phyloP scores from a whole-genome alignment of 495 filamentous ascomycete genomes.

The Tetracladium setigerum region DNA sequence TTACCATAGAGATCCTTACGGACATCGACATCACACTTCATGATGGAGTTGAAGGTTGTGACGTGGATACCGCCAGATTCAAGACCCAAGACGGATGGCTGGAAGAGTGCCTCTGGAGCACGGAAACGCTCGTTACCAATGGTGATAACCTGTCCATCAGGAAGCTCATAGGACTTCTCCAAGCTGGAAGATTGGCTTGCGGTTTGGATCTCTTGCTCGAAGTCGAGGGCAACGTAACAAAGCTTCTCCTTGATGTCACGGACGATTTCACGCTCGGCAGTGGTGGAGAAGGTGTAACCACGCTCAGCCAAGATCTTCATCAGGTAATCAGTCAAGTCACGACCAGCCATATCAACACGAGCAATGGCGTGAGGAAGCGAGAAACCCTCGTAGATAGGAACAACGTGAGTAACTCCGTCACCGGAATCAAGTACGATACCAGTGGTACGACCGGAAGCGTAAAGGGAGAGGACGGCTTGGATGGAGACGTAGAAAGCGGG shows the following conservation, averaged over 20 bases:
- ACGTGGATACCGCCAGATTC: slow-evolving; percentile 99
- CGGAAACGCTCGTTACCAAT: slow-evolving; percentile 99
- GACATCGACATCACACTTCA: slow-evolving; percentile 99
- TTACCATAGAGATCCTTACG: slow-evolving; percentile 99
- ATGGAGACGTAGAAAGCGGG: slow-evolving; percentile 99
- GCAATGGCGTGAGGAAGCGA: slow-evolving; percentile 98
- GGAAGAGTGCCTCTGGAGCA: slow-evolving; percentile 98
- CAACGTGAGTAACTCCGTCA: slow-evolving; percentile 99
- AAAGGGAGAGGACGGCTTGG: slow-evolving; percentile 97
- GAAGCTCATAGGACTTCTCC: slow-evolving; percentile 99
- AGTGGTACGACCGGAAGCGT: slow-evolving; percentile 99
- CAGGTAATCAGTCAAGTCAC: slow-evolving; percentile 98
- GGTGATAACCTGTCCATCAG: slow-evolving; percentile 99
- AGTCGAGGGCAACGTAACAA: slow-evolving; percentile 98
- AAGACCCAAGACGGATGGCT: slow-evolving; percentile 95
- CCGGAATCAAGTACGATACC: slow-evolving; percentile 99
- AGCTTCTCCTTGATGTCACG: slow-evolving; percentile 99
- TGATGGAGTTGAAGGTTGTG: slow-evolving; percentile 99
- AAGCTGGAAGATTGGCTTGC: slow-evolving; percentile 91
- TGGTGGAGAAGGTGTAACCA: slow-evolving; percentile 99
- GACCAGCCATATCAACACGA: slow-evolving; percentile 99
- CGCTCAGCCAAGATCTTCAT: slow-evolving; percentile 99
- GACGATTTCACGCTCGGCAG: slow-evolving; percentile 99
- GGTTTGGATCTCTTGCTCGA: slow-evolving; percentile 99
- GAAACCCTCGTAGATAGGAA: slow-evolving; percentile 99